Evolutionary conservation across 225 moss, liverwort and hornwort species (phyloP).

Genomic region (Straminergon stramineum): DNA sequence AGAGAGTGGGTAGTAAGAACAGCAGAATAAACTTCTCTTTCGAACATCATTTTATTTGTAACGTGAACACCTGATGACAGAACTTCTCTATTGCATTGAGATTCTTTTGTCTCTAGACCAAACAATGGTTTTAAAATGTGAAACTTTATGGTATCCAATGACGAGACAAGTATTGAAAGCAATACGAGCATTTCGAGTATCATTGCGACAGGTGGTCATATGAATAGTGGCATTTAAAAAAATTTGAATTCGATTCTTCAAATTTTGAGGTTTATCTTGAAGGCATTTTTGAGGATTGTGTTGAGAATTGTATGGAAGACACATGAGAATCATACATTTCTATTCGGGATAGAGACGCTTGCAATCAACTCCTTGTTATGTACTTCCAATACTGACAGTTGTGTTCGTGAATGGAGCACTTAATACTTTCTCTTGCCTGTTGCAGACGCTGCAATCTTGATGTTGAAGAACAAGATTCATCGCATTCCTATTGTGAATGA

Average conservation of each 20-base stretch:
- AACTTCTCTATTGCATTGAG: background rate
- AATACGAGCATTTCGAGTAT: background rate
- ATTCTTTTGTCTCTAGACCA: background rate
- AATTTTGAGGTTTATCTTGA: background rate
- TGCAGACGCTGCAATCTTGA: slow-evolving; percentile 80
- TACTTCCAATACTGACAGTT: background rate
- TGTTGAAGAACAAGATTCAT: slow-evolving; percentile 93
- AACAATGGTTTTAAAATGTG: background rate
- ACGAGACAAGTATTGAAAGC: background rate
- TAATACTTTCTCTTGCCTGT: background rate
- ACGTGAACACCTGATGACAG: background rate
- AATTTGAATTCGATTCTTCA: background rate
- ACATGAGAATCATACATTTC: background rate
- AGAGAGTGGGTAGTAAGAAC: background rate
- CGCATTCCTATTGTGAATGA: slow-evolving; percentile 81
- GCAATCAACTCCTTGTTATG: background rate
- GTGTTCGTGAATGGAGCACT: background rate
- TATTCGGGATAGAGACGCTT: background rate
- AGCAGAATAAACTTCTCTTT: background rate
- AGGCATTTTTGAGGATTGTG: background rate
- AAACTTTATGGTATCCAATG: background rate
- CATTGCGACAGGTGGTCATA: background rate
- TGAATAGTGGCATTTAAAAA: background rate
- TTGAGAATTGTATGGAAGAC: background rate
- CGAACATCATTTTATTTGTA: background rate